These are phyloP conservation scores for Fonsecaea pedrosoi DNA, from an alignment of 2,329 filamentous ascomycete genomes.

Conservation along the genomic window DNA sequence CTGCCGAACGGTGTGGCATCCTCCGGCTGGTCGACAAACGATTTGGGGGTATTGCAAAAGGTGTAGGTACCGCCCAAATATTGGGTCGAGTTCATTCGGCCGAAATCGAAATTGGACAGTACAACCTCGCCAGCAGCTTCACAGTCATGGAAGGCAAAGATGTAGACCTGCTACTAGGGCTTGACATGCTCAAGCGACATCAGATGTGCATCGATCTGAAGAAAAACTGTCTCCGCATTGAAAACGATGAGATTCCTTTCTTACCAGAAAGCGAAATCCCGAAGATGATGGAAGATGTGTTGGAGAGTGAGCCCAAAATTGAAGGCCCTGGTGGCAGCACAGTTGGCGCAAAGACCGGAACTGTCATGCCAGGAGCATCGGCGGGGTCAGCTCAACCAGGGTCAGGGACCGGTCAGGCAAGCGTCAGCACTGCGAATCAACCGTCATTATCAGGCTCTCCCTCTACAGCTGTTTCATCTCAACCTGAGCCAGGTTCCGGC, in stretches of 20 bases:
- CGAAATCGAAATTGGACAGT: conserved; percentile 87
- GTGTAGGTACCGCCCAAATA: conserved; percentile 92
- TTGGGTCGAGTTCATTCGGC: conserved; percentile 94
- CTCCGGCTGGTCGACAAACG: conserved; percentile 94
- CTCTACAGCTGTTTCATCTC: conserved; percentile 28
- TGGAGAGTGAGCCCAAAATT: conserved; percentile 80
- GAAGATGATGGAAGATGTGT: conserved; percentile 73
- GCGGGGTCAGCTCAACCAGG: conserved; percentile 11
- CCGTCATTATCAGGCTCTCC: conserved; percentile 9
- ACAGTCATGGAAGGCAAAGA: conserved; percentile 99
- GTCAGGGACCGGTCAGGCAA: conserved; percentile 15
- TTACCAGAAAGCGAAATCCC: conserved; percentile 92
- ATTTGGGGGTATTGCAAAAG: conserved; percentile 88
- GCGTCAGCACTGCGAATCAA: conserved; percentile 30
- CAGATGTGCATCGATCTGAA: conserved; percentile 90
- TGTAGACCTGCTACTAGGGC: conserved; percentile 87
- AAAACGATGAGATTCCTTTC: conserved; percentile 86
- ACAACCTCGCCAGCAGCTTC: conserved; percentile 91
- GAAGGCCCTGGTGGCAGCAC: conserved; percentile 86
- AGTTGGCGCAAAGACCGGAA: conserved; percentile 83
- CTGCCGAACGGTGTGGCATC: conserved; percentile 90
- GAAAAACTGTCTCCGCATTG: conserved; percentile 84
- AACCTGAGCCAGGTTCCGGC: conserved; percentile 34
- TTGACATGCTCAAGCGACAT: conserved; percentile 97
- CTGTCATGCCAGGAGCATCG: conserved; percentile 46